Conservation (phyloP, 2,329 filamentous ascomycete genomes). For the Claviceps spartinae region DNA sequence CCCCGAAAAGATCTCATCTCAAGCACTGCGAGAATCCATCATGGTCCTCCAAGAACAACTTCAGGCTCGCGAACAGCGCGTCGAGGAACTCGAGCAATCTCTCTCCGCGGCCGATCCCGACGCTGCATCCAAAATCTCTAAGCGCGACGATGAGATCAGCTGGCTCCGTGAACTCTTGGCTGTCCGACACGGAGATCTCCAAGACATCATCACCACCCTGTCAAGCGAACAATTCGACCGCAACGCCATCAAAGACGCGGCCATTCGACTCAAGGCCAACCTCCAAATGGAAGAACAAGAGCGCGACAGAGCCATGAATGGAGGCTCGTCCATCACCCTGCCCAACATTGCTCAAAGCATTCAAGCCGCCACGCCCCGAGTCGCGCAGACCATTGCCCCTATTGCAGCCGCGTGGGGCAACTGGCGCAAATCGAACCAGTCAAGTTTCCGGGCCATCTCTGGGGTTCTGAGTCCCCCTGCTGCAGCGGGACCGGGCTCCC, state of each 20-base stretch:
- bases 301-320: slow-evolving; percentile 69
- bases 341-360: slow-evolving; percentile 68
- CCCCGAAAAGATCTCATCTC: slow-evolving; percentile 82
- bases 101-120: slow-evolving; percentile 60
- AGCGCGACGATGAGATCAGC: slow-evolving; percentile 83
- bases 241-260: slow-evolving; percentile 71
- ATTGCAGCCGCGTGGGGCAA: slow-evolving; percentile 89
- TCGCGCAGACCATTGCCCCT: slow-evolving; percentile 67
- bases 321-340: slow-evolving; percentile 51
- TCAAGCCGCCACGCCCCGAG: slow-evolving; percentile 66
- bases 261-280: slow-evolving; percentile 85
- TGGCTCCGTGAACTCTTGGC: slow-evolving; percentile 91
- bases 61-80: slow-evolving; percentile 79
- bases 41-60: slow-evolving; percentile 93
- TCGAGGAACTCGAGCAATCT: slow-evolving; percentile 72
- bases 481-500: slow-evolving; percentile 9
- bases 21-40: slow-evolving; percentile 90
- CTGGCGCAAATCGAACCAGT: slow-evolving; percentile 63
- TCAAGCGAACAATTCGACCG: slow-evolving; percentile 63
- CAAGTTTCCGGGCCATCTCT: slow-evolving; percentile 34
- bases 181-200: slow-evolving; percentile 79
- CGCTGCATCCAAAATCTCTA: slow-evolving; percentile 68
- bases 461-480: slow-evolving; percentile 31
- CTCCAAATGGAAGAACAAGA: slow-evolving; percentile 97
- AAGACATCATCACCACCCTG: slow-evolving; percentile 76